A percentile compares a stretch with the other conserved stretches of the same genome.
Conservation (phyloP, 495 filamentous ascomycete species). For the Trichocladium uniseriatum region DNA sequence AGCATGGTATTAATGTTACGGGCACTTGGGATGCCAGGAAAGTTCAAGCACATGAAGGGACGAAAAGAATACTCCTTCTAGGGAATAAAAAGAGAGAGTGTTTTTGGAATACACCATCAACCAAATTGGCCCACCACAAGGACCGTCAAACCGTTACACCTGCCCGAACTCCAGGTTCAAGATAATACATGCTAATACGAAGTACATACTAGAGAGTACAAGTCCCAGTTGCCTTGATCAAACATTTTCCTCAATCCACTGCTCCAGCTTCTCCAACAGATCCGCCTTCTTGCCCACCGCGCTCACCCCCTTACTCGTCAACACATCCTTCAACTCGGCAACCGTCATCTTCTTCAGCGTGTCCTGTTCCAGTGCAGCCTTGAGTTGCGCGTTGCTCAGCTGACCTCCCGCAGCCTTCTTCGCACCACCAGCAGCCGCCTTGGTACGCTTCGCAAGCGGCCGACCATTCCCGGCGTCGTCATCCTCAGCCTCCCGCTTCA, state of each 20-base stretch:
- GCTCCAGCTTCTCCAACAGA: constrained; percentile 67
- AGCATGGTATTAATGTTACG: no score
- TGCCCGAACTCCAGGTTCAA: no score
- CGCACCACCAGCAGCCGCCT: constrained; percentile 17
- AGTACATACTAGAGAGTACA: no score
- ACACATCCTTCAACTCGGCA: constrained; percentile 56
- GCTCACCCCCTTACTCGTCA: constrained; percentile 51
- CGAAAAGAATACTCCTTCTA: no score
- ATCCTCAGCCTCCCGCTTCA: constrained; percentile 37
- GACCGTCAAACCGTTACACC: no score
- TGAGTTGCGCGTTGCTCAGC: constrained; percentile 50
- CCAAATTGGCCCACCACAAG: no score
- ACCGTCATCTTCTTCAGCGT: constrained; percentile 64
- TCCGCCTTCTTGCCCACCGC: constrained; percentile 67
- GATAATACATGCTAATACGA: no score
- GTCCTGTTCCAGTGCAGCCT: constrained; percentile 47
- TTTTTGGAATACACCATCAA: no score
- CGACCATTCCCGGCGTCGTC: constrained; percentile 31
- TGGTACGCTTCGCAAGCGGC: constrained; percentile 33
- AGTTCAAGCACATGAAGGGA: no score
- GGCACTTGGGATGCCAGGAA: no score
- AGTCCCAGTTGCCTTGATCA: no score
- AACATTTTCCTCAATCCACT: constrained; percentile 55
- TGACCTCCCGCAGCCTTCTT: constrained; percentile 16
- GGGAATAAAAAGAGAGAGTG: no score